Evolutionary conservation across 495 filamentous ascomycete species (phyloP), one percentile per base, ranked within the genome.

Genomic region (Neurospora africana): DNA sequence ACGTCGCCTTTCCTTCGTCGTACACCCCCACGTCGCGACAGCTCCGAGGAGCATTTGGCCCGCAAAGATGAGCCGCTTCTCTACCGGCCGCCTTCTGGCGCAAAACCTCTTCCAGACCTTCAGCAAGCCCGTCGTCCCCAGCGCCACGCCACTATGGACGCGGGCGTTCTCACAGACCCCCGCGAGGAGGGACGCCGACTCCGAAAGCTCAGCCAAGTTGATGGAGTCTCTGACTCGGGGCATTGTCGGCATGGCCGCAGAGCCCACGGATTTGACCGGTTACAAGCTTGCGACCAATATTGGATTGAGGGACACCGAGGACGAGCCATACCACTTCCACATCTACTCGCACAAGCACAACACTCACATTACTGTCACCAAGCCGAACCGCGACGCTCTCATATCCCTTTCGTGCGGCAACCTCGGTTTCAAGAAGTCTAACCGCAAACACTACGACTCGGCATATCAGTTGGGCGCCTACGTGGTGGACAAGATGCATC

Each of bases 291-390:
- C 72, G n/a, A 70, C 73, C 13, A 71, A 69, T 13, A 27, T 80
- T 9, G 71, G 53, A 1, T 8, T 70, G 36, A 71, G 71, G n/a
- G 75, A 79, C 9, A 78, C 78, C 21, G 74, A 72, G 68, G 77
- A 75, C 36, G 84, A 87, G 70, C 88, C 91, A 10, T 91, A 95
- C 83, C 92, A 95, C 76, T 87, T 99, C 71, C 93, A 98, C 84
- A 85, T 99, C 79, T 96, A 89, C 81, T 79, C 89, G 41, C 89
- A 90, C 74, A 95, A 91, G 84, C 95, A 97, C 86, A 99, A 99
- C 84, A 92, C 91, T 15, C 92, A 98, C 78, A 86, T 99, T 79
- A 96, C 95, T 7, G 85, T 97, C 74, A 92, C 92, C 43, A 87
- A 87, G 75, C 94, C 94, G 19, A 90, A 94, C 71, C 90, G 92